Evolutionary conservation across 805 yeast genomes (phyloP), one percentile per base, ranked within the genome.

Genomic region (Kodamaea jinghongensis): DNA sequence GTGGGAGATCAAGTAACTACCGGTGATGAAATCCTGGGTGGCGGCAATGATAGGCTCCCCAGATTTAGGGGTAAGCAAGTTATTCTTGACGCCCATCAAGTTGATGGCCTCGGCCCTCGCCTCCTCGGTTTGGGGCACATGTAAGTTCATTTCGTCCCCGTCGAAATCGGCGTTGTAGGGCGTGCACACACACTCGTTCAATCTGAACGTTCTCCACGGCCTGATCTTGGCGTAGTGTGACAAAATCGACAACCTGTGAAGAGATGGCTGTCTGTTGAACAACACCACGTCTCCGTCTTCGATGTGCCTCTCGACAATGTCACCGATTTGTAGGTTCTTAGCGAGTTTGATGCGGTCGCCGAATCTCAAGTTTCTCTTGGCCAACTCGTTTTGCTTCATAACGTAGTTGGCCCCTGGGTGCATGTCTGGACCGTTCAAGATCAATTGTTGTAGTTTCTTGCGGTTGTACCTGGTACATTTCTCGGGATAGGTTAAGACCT

Each of bases 31-130:
- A 78, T 93, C 99, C 71, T 93, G 99, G 1, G 99, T 93, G 6
- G 99, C 99, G 0, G 99, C 99, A 74, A 93, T 93, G 52, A 93
- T 93, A 0, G 99, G 99, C 56, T 95, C 99, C 53, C 99, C 99
- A 23, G 96, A 86, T 57, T 90, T 87, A 7, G 99, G 99, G 1
- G 99, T 93, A 51, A 93, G 75, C 47, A 93, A 70, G 59, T 93
- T 93, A 58, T 90, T 86, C 55, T 93, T 93, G 30, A 93, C 99
- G 39, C 98, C 99, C 99, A 93, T 93, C 56, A 93, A 73, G 55
- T 86, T 86, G 64, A 91, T 88, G n/a, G 99, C 99, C 63, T 93
- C 99, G 0, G 98, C 96, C 49, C 99, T 73, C 1, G 99, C 98
- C 64, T 93, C 99, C 65, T 93, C 98, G 1, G 98, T 93, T 63